These are phyloP conservation scores for Sugiyamaella chiloensis DNA, from an alignment of 805 yeast genomes.

Conservation along the genomic window DNA sequence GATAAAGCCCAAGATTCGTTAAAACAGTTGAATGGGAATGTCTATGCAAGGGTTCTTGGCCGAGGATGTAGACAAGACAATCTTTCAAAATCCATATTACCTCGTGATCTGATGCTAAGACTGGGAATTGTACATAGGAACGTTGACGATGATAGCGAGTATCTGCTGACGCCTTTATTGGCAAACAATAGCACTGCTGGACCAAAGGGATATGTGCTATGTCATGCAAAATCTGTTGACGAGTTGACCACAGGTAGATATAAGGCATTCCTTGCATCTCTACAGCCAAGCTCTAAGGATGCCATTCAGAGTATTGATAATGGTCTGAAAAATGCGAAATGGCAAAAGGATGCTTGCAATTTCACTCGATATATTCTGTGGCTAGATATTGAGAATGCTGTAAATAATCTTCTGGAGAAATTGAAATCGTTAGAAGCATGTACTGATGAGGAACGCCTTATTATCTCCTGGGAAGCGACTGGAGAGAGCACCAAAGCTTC, in stretches of 20 bases:
- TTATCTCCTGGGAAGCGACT: no score
- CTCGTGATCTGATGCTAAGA: constrained; percentile 39
- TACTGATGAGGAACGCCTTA: no score
- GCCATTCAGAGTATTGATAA: background rate
- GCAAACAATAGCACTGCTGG: background rate
- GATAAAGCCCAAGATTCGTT: constrained; percentile 15
- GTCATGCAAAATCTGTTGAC: constrained; percentile 1
- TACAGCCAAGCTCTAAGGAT: background rate
- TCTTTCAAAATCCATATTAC: constrained; percentile 36
- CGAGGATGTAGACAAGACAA: constrained; percentile 46
- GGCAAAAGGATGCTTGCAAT: constrained; percentile 15
- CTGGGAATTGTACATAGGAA: constrained; percentile 27
- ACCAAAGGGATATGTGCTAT: constrained; percentile 10
- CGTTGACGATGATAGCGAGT: background rate
- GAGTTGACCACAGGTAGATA: background rate
- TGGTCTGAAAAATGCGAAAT: constrained; percentile 8
- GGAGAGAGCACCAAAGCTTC: no score
- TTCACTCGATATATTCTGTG: constrained; percentile 8
- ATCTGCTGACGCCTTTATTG: constrained; percentile 12
- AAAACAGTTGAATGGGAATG: constrained; percentile 31
- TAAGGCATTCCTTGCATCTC: background rate
- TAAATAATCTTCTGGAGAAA: no score
- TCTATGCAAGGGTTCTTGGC: constrained; percentile 40
- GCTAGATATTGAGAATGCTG: constrained; percentile 5
- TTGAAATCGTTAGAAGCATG: no score